Evolutionary conservation across 371 early-diverging fungal species (phyloP).

Genomic region (Chytridium lagenaria): DNA sequence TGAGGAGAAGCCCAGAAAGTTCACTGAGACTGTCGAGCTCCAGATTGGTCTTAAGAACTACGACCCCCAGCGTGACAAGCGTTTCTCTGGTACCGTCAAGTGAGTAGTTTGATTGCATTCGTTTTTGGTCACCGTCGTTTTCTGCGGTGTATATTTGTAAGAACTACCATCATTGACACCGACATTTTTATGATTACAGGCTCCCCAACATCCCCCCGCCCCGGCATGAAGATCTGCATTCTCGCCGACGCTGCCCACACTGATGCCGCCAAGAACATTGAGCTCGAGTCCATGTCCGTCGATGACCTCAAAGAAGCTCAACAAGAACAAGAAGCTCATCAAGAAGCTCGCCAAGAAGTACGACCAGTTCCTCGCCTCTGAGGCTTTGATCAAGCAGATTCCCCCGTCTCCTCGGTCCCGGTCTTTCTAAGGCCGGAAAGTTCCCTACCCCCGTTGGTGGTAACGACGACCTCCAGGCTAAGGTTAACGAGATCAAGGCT

Average conservation of each 20-base stretch:
- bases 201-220: conserved; percentile 94
- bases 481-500: conserved; percentile 94
- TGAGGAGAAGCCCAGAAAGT: conserved; percentile 90
- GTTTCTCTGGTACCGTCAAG: conserved; percentile 97
- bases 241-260: conserved; percentile 97
- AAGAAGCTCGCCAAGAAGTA: conserved; percentile 94
- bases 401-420: conserved; percentile 97
- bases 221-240: conserved; percentile 92
- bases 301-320: conserved; percentile 98
- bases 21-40: conserved; percentile 96
- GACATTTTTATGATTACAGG: no score
- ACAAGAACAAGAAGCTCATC: conserved; percentile 99
- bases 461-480: conserved; percentile 86
- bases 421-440: conserved; percentile 96
- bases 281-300: conserved; percentile 93
- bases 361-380: conserved; percentile 98
- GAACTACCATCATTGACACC: no score
- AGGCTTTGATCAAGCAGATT: conserved; percentile 98
- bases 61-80: conserved; percentile 99
- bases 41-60: conserved; percentile 99
- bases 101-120: no score
- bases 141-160: background rate
- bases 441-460: conserved; percentile 98
- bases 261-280: conserved; percentile 92
- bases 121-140: background rate